Conservation (phyloP, 495 filamentous ascomycete species). For the Aspergillus heteromorphus region DNA sequence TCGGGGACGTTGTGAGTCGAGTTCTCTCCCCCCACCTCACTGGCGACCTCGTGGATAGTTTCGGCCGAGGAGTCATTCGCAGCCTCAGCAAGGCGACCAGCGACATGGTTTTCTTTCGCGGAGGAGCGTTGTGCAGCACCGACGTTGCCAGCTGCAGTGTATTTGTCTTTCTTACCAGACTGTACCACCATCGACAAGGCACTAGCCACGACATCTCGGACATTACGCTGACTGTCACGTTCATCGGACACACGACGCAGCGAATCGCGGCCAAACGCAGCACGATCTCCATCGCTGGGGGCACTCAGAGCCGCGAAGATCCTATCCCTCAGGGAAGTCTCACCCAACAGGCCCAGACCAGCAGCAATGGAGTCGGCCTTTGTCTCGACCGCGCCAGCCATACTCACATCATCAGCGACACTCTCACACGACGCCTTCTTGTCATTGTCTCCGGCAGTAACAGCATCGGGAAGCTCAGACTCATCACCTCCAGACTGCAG, state of each 20-base stretch:
- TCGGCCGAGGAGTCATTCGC: neutral
- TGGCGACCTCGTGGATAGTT: neutral
- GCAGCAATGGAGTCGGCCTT: neutral
- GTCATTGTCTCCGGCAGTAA: neutral
- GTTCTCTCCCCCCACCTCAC: neutral
- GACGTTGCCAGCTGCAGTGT: neutral
- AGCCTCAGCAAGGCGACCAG: neutral
- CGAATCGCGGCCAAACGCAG: neutral
- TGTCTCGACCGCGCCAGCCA: neutral
- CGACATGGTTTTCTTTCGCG: neutral
- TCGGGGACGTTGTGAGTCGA: neutral
- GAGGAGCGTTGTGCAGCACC: neutral
- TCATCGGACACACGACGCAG: neutral
- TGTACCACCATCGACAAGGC: neutral
- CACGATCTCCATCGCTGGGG: neutral
- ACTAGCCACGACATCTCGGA: neutral
- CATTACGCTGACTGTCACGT: neutral
- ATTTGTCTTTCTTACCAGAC: neutral
- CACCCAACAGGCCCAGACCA: neutral
- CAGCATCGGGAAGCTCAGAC: too few species aligned
- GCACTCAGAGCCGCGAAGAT: neutral
- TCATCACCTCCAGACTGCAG: too few species aligned
- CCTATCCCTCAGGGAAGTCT: neutral
- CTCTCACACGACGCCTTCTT: neutral
- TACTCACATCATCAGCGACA: neutral